phyloP scores from a whole-genome alignment of 1,284 basidiomycete genomes.

The Cryptococcus maquisensis region DNA sequence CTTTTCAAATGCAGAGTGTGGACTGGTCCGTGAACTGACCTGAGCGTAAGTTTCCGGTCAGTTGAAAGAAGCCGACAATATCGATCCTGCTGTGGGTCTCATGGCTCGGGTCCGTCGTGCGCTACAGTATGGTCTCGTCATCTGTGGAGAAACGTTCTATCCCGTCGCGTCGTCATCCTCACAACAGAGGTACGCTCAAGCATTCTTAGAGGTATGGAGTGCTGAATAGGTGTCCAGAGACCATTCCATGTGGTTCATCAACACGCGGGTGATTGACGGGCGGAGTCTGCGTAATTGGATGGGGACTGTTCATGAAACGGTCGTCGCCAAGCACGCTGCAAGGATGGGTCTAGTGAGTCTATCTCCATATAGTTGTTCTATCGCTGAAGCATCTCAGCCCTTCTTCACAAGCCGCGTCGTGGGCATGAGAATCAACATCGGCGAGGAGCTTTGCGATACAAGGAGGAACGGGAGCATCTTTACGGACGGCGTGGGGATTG shows the following conservation, averaged over 20 bases:
- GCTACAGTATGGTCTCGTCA: constrained; percentile 37
- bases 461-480: constrained; percentile 33
- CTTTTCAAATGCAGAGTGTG: not conserved
- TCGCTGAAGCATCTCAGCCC: constrained; percentile 18
- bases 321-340: constrained; percentile 46
- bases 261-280: constrained; percentile 30
- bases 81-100: constrained; percentile 30
- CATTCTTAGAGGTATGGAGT: not conserved
- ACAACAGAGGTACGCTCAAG: constrained; percentile 37
- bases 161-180: constrained; percentile 44
- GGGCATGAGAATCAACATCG: constrained; percentile 29
- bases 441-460: constrained; percentile 21
- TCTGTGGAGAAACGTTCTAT: constrained; percentile 37
- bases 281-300: constrained; percentile 37
- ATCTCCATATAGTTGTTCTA: not conserved
- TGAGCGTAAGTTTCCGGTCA: constrained; percentile 32
- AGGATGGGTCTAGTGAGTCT: constrained; percentile 40
- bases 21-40: not conserved
- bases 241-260: constrained; percentile 47
- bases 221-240: constrained; percentile 32
- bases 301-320: constrained; percentile 40
- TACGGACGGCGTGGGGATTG: constrained; percentile 46
- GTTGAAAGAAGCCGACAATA: constrained; percentile 31
- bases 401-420: constrained; percentile 40
- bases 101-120: constrained; percentile 46